Conservation (phyloP, 805 yeast genomes). For the Myxozyma monticola region DNA sequence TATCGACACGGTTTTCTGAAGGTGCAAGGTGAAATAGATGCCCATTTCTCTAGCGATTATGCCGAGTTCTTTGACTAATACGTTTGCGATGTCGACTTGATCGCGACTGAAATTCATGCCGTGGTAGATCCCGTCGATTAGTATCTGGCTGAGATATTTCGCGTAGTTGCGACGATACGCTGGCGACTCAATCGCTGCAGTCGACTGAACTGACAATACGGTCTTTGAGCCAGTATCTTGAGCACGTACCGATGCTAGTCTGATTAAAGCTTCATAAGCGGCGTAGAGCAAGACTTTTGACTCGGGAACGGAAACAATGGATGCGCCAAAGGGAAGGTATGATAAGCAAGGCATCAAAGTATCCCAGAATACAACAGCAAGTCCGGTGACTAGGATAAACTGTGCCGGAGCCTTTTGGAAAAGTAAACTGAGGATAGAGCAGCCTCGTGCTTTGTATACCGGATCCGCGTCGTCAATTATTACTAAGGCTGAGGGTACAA, state of each 20-base stretch:
- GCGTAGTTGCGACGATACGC: slow-evolving; percentile 2
- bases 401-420: slow-evolving; percentile 5
- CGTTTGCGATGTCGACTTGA: slow-evolving; percentile 16
- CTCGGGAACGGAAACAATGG: slow-evolving; percentile 14
- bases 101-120: slow-evolving; percentile 18
- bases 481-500: slow-evolving; percentile 20
- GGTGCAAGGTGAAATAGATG: slow-evolving; percentile 10
- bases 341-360: slow-evolving; percentile 18
- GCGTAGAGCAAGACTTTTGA: slow-evolving; percentile 8
- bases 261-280: slow-evolving; percentile 8
- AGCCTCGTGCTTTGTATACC: slow-evolving; percentile 15
- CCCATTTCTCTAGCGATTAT: slow-evolving; percentile 11
- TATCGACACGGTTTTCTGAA: slow-evolving; percentile 11
- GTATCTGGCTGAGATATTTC: slow-evolving; percentile 5
- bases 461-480: slow-evolving; percentile 20
- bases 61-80: slow-evolving; percentile 11
- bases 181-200: not conserved
- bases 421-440: slow-evolving; percentile 1
- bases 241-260: slow-evolving; percentile 15
- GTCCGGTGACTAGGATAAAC: slow-evolving; percentile 22
- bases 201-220: not conserved
- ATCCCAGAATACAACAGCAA: slow-evolving; percentile 27
- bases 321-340: slow-evolving; percentile 24
- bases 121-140: slow-evolving; percentile 16
- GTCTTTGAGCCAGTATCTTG: slow-evolving; percentile 15